Conservation (phyloP, 768 basidiomycete species). For the Chalciporus chontae region DNA sequence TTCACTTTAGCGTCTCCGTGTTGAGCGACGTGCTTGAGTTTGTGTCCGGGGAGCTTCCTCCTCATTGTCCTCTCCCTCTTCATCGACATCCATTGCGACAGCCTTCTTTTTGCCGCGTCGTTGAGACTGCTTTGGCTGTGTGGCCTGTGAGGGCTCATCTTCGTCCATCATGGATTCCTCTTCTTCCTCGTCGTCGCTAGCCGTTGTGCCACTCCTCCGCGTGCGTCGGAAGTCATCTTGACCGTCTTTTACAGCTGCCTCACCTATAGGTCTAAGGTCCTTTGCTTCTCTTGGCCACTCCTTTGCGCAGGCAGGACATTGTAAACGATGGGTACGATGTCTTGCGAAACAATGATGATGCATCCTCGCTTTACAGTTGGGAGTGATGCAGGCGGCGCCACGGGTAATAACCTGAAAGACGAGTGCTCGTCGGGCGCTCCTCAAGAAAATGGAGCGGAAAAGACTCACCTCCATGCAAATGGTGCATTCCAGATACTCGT, state of each 20-base stretch:
- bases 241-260: slow-evolving; percentile 60
- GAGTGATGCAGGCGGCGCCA: slow-evolving; percentile 58
- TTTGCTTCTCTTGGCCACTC: slow-evolving; percentile 59
- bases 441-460: not conserved
- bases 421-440: not conserved
- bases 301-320: slow-evolving; percentile 54
- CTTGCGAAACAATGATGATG: slow-evolving; percentile 63
- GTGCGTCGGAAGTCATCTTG: slow-evolving; percentile 45
- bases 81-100: slow-evolving; percentile 42
- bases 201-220: slow-evolving; percentile 32
- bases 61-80: slow-evolving; percentile 38
- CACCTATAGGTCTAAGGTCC: slow-evolving; percentile 59
- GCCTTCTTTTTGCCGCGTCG: slow-evolving; percentile 28
- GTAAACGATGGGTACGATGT: slow-evolving; percentile 40
- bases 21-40: slow-evolving; percentile 15
- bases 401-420: slow-evolving; percentile 59
- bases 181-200: slow-evolving; percentile 39
- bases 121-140: slow-evolving; percentile 28
- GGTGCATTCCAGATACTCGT: slow-evolving; percentile 69
- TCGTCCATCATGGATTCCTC: slow-evolving; percentile 39
- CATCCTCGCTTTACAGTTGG: slow-evolving; percentile 60
- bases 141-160: slow-evolving; percentile 31
- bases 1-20: slow-evolving; percentile 14
- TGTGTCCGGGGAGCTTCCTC: slow-evolving; percentile 22
- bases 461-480: slow-evolving; percentile 63